phyloP scores from a whole-genome alignment of 2,329 filamentous ascomycete genomes.

The Pseudogymnoascus sp. region DNA sequence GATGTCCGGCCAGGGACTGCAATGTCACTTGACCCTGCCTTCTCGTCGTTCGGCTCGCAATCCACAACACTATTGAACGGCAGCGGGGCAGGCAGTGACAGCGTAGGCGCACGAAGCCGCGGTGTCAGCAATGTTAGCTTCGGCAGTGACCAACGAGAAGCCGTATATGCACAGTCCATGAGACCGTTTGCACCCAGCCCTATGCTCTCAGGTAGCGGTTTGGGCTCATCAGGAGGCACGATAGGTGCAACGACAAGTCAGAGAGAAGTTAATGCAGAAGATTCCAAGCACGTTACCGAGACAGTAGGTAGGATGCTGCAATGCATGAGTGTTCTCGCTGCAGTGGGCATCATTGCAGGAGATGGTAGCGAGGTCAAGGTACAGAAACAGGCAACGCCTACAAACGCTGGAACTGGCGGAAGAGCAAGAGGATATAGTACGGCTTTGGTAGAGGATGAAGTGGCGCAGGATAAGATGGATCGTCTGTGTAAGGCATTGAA shows the following conservation, averaged over 20 bases:
- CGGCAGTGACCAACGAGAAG: conserved; percentile 41
- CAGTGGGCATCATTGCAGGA: conserved; percentile 45
- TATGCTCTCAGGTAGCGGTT: not conserved
- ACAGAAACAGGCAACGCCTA: not conserved
- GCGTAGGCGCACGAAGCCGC: conserved; percentile 59
- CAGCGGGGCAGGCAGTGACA: conserved; percentile 42
- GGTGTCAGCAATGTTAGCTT: conserved; percentile 81
- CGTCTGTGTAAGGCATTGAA: conserved; percentile 82
- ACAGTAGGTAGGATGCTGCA: conserved; percentile 94
- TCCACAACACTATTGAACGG: conserved; percentile 68
- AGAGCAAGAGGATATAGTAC: conserved; percentile 21
- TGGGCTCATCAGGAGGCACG: not conserved
- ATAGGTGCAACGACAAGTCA: conserved; percentile 17
- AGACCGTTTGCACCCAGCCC: conserved; percentile 44
- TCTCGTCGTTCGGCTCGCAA: conserved; percentile 75
- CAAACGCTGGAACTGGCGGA: conserved; percentile 14
- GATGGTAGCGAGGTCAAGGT: conserved; percentile 12
- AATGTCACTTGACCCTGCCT: conserved; percentile 64
- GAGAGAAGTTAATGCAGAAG: conserved; percentile 50
- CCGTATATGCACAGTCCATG: conserved; percentile 20
- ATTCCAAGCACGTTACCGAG: conserved; percentile 74
- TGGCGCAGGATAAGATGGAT: conserved; percentile 71
- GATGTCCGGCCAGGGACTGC: conserved; percentile 65
- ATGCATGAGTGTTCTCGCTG: conserved; percentile 85
- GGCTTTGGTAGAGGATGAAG: conserved; percentile 52